Evolutionary conservation across 345 rosid species (phyloP).

Genomic region (Euphorbia peplus): DNA sequence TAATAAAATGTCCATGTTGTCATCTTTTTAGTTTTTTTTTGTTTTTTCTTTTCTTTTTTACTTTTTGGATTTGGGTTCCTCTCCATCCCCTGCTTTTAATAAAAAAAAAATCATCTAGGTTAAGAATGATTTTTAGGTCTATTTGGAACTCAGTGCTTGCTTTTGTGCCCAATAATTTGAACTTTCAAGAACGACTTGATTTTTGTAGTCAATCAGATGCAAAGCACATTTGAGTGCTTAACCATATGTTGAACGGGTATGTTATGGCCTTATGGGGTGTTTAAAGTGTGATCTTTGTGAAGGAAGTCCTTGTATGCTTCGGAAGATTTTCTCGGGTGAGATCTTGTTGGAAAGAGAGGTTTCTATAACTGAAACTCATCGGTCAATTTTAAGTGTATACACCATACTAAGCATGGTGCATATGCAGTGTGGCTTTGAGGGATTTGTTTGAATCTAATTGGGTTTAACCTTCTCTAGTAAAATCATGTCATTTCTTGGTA

Average conservation of each 20-base stretch:
- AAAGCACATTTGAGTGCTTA: neutral
- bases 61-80: neutral
- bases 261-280: neutral
- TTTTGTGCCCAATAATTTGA: neutral
- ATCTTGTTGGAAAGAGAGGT: neutral
- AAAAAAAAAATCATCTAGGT: neutral
- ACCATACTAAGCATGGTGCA: neutral
- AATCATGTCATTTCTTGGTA: neutral
- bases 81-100: no score
- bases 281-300: neutral
- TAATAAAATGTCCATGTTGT: neutral
- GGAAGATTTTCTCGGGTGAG: neutral
- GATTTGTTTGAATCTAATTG: neutral
- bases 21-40: no score
- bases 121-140: neutral
- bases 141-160: neutral
- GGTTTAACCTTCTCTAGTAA: neutral
- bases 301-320: neutral
- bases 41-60: no score
- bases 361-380: neutral
- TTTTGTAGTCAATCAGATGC: neutral
- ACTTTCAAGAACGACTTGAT: neutral
- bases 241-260: neutral
- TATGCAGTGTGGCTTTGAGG: neutral
- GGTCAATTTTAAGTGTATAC: neutral